Percentiles rank a stretch among this genome's conserved stretches.
Conservation (phyloP, 805 yeast species). For the Cyberlindnera euphorbiae region DNA sequence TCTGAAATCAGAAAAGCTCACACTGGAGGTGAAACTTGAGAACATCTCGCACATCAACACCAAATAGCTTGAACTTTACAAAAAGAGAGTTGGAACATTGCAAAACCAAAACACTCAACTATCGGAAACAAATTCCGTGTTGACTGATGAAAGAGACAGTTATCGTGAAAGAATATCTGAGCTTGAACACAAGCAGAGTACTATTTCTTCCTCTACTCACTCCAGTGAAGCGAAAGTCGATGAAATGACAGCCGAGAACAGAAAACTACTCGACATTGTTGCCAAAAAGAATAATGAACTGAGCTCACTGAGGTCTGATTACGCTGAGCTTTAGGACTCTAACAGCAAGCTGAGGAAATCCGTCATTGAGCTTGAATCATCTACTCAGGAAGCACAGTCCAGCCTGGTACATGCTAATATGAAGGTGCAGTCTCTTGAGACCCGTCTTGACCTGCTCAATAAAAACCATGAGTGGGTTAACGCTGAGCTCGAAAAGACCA, state of each 20-base stretch:
- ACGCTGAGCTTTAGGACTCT: conserved; percentile 30
- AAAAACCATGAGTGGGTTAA: conserved; percentile 39
- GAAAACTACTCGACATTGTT: conserved; percentile 30
- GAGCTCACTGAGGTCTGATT: conserved; percentile 33
- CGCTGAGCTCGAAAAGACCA: conserved; percentile 30
- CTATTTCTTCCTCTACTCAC: conserved; percentile 7
- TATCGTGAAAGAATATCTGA: conserved; percentile 19
- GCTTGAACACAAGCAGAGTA: conserved; percentile 11
- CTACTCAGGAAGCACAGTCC: conserved; percentile 30
- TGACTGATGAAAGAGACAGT: conserved; percentile 20
- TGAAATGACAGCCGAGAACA: conserved; percentile 24
- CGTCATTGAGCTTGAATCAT: conserved; percentile 34
- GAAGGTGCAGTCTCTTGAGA: conserved; percentile 33
- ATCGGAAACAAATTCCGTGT: conserved; percentile 18
- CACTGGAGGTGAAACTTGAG: conserved; percentile 36
- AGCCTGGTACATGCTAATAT: conserved; percentile 27
- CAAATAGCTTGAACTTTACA: conserved; percentile 30
- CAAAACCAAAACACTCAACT: conserved; percentile 22
- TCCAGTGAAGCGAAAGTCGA: conserved; percentile 11
- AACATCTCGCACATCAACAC: conserved; percentile 32
- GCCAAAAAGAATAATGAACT: conserved; percentile 34
- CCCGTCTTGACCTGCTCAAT: conserved; percentile 38
- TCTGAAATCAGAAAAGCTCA: conserved; percentile 33
- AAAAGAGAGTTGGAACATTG: conserved; percentile 25
- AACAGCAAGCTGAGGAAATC: conserved; percentile 36